phyloP scores from a whole-genome alignment of 1,284 basidiomycete genomes.

The Trametes versicolor region DNA sequence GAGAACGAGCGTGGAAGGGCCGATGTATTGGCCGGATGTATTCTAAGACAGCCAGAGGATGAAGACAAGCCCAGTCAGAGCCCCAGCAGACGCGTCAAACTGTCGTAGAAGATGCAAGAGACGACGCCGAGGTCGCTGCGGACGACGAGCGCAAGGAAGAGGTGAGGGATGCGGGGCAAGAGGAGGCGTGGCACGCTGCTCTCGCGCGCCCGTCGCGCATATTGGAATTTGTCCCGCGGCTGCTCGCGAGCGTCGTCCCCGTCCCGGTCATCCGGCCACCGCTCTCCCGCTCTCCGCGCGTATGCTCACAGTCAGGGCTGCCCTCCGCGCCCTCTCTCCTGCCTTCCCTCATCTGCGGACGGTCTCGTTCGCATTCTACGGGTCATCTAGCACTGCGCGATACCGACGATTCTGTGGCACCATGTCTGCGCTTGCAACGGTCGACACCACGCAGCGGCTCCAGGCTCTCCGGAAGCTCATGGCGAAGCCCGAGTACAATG shows the following conservation, averaged over 20 bases:
- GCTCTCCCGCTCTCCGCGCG: neutral
- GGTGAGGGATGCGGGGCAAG: neutral
- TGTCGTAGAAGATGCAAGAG: neutral
- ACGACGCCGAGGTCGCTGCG: neutral
- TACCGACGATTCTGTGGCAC: constrained; percentile 23
- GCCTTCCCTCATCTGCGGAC: constrained; percentile 2
- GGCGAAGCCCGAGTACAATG: constrained; percentile 61
- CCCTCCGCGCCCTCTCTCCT: constrained; percentile 10
- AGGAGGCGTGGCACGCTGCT: constrained; percentile 13
- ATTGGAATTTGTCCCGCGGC: neutral
- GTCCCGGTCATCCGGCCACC: constrained; percentile 10
- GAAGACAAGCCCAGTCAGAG: constrained; percentile 7
- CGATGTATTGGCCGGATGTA: neutral
- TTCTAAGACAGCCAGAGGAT: constrained; percentile 11
- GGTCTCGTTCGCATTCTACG: constrained; percentile 3
- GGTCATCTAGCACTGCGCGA: constrained; percentile 5
- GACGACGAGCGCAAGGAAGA: neutral
- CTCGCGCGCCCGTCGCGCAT: constrained; percentile 7
- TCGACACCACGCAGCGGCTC: constrained; percentile 72
- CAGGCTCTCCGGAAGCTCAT: constrained; percentile 72
- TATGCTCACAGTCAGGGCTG: constrained; percentile 11
- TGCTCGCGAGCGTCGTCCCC: neutral
- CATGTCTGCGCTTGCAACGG: constrained; percentile 51
- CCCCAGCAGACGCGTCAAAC: neutral
- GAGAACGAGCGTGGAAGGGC: constrained; percentile 28